A percentile compares a stretch with the other conserved stretches of the same genome.
These are phyloP conservation scores for Fusarium bulbicola DNA, from an alignment of 2,329 filamentous ascomycete species.

Conservation along the genomic window DNA sequence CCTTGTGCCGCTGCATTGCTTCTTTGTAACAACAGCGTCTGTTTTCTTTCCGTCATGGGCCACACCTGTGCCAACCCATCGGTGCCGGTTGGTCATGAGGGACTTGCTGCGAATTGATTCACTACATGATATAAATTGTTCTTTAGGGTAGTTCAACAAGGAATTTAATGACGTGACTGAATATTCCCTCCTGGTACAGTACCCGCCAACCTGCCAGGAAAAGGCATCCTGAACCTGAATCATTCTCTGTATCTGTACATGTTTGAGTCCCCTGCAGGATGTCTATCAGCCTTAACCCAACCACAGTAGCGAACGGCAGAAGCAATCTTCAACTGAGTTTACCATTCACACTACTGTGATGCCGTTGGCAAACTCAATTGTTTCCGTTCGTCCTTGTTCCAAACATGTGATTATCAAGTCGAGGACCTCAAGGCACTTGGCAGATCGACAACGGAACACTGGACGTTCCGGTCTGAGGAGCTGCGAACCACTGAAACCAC, in stretches of 20 bases:
- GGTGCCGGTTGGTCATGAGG: not conserved
- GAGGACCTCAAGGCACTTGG: not conserved
- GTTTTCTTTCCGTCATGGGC: not conserved
- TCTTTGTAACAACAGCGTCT: not conserved
- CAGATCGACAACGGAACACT: slow-evolving; percentile 1
- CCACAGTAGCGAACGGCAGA: not conserved
- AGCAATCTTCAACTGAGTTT: slow-evolving; percentile 2
- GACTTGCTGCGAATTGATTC: not conserved
- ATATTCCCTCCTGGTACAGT: slow-evolving; percentile 4
- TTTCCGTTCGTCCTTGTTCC: not conserved
- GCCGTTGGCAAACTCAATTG: slow-evolving; percentile 15
- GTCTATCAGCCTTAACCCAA: not conserved
- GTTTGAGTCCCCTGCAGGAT: not conserved
- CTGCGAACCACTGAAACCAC: slow-evolving; percentile 3
- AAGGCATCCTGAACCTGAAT: not conserved
- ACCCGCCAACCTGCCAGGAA: not conserved
- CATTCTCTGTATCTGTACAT: not conserved
- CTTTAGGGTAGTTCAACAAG: slow-evolving; percentile 1
- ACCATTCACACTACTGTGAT: slow-evolving; percentile 6
- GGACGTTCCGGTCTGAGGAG: not conserved
- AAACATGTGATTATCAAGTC: not conserved
- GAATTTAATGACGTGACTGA: not conserved
- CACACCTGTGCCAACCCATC: not conserved
- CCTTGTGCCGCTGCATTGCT: not conserved
- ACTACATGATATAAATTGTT: not conserved